Evolutionary conservation across 2,329 filamentous ascomycete genomes (phyloP).

Genomic region (Fusarium phyllophilum): DNA sequence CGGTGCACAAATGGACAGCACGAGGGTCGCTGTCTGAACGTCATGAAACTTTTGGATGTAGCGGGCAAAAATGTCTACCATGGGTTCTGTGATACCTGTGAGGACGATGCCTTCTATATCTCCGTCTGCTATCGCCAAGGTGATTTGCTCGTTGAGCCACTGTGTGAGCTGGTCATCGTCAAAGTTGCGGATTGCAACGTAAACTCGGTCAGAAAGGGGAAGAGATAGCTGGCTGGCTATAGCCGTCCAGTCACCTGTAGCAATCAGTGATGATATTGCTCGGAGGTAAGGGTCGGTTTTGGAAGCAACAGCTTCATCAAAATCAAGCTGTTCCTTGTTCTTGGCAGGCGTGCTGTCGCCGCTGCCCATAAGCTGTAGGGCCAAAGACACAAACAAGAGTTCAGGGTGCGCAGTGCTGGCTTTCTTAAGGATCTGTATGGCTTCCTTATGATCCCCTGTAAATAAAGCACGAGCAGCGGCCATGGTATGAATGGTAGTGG

Average conservation of each 20-base stretch:
- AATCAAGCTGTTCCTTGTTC: conserved; percentile 63
- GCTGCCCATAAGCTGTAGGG: conserved; percentile 70
- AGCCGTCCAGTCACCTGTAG: conserved; percentile 78
- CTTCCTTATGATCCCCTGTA: conserved; percentile 73
- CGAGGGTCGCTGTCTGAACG: conserved; percentile 80
- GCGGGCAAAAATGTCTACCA: conserved; percentile 79
- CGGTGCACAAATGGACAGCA: conserved; percentile 78
- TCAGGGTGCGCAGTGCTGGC: conserved; percentile 71
- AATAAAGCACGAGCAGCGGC: conserved; percentile 81
- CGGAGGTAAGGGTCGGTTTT: conserved; percentile 82
- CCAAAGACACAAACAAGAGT: conserved; percentile 74
- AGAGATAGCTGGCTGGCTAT: conserved; percentile 79
- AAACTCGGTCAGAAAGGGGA: conserved; percentile 78
- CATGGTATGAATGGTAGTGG: conserved; percentile 73
- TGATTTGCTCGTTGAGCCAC: conserved; percentile 75
- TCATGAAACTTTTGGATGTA: conserved; percentile 82
- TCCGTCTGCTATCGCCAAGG: conserved; percentile 69
- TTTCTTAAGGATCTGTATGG: conserved; percentile 75
- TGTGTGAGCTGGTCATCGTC: conserved; percentile 68
- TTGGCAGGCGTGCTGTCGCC: conserved; percentile 57
- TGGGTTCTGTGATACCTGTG: conserved; percentile 77
- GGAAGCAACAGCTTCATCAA: conserved; percentile 67
- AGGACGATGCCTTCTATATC: conserved; percentile 82
- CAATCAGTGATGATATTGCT: conserved; percentile 81
- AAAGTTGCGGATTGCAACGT: conserved; percentile 76